phyloP scores from a whole-genome alignment of 768 basidiomycete species.

The Xerocomellus chrysenteron region DNA sequence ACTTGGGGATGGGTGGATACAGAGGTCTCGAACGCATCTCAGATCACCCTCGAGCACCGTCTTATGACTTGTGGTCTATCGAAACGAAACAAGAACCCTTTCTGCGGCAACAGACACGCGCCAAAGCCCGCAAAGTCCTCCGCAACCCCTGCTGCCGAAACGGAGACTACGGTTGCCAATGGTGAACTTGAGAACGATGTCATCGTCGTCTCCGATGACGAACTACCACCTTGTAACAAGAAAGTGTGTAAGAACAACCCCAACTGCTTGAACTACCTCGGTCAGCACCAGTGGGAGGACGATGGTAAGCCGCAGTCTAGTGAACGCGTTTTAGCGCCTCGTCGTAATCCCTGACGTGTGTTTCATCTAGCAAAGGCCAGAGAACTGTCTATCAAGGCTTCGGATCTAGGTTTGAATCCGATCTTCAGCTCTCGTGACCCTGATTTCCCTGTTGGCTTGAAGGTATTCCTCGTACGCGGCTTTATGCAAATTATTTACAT shows the following conservation, averaged over 20 bases:
- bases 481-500: constrained; percentile 1
- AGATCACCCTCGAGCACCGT: constrained; percentile 68
- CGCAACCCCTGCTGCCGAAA: constrained; percentile 8
- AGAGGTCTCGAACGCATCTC: constrained; percentile 51
- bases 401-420: constrained; percentile 58
- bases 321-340: constrained; percentile 9
- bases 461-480: constrained; percentile 40
- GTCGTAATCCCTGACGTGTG: constrained; percentile 10
- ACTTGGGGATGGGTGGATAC: constrained; percentile 84
- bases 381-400: constrained; percentile 50
- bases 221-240: constrained; percentile 53
- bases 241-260: constrained; percentile 74
- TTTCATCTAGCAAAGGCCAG: constrained; percentile 45
- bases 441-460: constrained; percentile 72
- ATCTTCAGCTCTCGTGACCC: constrained; percentile 46
- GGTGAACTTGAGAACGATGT: constrained; percentile 60
- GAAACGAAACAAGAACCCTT: constrained; percentile 43
- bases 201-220: constrained; percentile 71
- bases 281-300: constrained; percentile 79
- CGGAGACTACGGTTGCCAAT: constrained; percentile 17
- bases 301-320: constrained; percentile 45
- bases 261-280: constrained; percentile 84
- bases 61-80: constrained; percentile 69
- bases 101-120: constrained; percentile 60
- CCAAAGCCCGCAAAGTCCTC: constrained; percentile 20